Percentiles rank a stretch among this genome's conserved stretches.
Conservation (phyloP, 1,284 basidiomycete genomes). For the Cerrena zonata region DNA sequence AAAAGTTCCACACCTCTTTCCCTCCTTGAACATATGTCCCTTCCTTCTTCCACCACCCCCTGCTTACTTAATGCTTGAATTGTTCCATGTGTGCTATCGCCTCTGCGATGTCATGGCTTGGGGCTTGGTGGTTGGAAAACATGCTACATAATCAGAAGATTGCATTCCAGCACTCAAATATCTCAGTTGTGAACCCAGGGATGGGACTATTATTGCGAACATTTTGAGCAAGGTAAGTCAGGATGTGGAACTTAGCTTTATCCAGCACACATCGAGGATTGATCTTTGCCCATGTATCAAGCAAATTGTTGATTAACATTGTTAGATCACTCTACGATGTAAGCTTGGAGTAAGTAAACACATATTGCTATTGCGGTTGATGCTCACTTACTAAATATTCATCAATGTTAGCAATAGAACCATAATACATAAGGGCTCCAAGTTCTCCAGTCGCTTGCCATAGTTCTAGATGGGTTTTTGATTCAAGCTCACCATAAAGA, state of each 20-base stretch:
- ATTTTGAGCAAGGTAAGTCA: slow-evolving; percentile 18
- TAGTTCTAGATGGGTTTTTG: neutral
- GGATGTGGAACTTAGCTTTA: slow-evolving; percentile 25
- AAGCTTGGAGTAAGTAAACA: too few relatives aligned
- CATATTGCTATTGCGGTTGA: too few relatives aligned
- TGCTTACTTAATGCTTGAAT: slow-evolving; percentile 20
- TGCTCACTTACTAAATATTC: slow-evolving; percentile 24
- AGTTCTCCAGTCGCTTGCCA: slow-evolving; percentile 30
- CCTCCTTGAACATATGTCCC: slow-evolving; percentile 9
- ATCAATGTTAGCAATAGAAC: slow-evolving; percentile 30
- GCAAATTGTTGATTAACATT: slow-evolving; percentile 17
- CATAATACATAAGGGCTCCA: slow-evolving; percentile 30
- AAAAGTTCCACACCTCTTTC: slow-evolving; percentile 5
- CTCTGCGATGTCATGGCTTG: slow-evolving; percentile 36
- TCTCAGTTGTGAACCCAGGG: slow-evolving; percentile 30
- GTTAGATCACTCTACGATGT: slow-evolving; percentile 12
- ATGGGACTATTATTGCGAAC: slow-evolving; percentile 18
- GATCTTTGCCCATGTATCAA: slow-evolving; percentile 15
- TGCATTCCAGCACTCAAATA: slow-evolving; percentile 42
- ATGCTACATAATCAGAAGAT: slow-evolving; percentile 36
- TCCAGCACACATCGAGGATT: slow-evolving; percentile 18
- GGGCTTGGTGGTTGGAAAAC: slow-evolving; percentile 38
- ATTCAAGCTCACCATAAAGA: neutral
- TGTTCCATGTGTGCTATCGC: slow-evolving; percentile 29
- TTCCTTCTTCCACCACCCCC: slow-evolving; percentile 16